Percentiles rank a stretch among this genome's conserved stretches.
Conservation (phyloP, 345 rosid species). For the Aethionema arabicum region DNA sequence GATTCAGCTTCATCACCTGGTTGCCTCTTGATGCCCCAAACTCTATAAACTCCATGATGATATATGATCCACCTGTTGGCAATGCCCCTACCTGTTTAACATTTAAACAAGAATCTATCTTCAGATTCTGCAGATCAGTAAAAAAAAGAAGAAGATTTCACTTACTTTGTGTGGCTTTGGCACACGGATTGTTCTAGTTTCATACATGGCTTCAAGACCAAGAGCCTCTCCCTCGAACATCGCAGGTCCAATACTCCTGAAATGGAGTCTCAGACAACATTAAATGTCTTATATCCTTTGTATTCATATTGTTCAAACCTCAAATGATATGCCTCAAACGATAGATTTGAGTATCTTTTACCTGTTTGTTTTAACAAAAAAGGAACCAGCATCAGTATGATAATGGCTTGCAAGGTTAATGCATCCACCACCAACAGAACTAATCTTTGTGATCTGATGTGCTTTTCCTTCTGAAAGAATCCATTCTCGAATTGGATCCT, state of each 20-base stretch:
- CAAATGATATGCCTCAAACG: background rate
- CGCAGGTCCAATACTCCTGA: slow-evolving; percentile 76
- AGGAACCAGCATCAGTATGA: slow-evolving; percentile 76
- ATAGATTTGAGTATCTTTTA: background rate
- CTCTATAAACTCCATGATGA: slow-evolving; percentile 85
- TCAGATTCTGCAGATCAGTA: background rate
- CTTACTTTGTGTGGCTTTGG: slow-evolving; percentile 85
- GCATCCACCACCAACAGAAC: slow-evolving; percentile 92
- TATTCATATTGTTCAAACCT: background rate
- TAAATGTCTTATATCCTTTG: slow-evolving; percentile 17
- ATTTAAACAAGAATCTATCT: background rate
- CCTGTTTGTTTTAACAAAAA: slow-evolving; percentile 92
- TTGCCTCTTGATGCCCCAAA: slow-evolving; percentile 74
- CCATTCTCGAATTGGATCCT: slow-evolving; percentile 87
- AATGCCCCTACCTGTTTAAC: slow-evolving; percentile 64
- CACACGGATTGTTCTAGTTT: slow-evolving; percentile 69
- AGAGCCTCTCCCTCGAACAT: slow-evolving; percentile 95
- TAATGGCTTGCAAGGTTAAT: slow-evolving; percentile 75
- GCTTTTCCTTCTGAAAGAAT: slow-evolving; percentile 87
- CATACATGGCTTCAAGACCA: slow-evolving; percentile 85
- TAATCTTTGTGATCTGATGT: slow-evolving; percentile 55
- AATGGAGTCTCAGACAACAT: slow-evolving; percentile 5
- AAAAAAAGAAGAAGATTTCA: background rate
- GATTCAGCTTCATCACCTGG: slow-evolving; percentile 56
- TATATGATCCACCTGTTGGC: slow-evolving; percentile 79